Percentiles rank a stretch among this genome's conserved stretches.
These are phyloP conservation scores for Zygnema cylindricum DNA, from an alignment of 139 green algal species.

Conservation along the genomic window DNA sequence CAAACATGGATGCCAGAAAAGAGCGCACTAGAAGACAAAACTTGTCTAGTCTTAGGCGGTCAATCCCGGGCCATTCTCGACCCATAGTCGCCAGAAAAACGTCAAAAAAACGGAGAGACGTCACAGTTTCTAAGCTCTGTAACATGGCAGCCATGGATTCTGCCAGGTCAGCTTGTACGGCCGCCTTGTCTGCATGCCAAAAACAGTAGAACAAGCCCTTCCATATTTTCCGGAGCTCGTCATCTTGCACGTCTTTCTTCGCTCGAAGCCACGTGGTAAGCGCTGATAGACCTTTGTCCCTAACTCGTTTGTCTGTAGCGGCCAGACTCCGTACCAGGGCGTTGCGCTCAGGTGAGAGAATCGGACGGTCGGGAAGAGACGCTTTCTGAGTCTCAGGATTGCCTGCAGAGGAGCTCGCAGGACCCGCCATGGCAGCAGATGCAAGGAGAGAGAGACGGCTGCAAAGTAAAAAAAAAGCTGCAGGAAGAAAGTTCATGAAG, in stretches of 20 bases:
- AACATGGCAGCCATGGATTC: conserved; percentile 40
- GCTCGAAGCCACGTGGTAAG: conserved; percentile 4
- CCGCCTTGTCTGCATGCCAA: conserved; percentile 90
- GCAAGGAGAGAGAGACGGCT: too few species aligned
- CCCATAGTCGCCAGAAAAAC: conserved; percentile 58
- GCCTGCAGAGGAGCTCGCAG: neutral
- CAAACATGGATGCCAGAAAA: conserved; percentile 71
- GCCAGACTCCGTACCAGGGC: neutral
- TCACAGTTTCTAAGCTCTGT: neutral
- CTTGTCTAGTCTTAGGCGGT: conserved; percentile 90
- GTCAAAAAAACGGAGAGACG: conserved; percentile 16
- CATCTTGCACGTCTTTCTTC: conserved; percentile 19
- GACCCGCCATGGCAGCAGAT: neutral
- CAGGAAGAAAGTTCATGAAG: too few species aligned
- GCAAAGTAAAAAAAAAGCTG: too few species aligned
- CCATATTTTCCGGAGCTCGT: conserved; percentile 75
- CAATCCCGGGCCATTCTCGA: conserved; percentile 90
- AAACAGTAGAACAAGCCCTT: conserved; percentile 94
- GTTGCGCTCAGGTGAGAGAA: neutral
- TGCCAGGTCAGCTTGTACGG: conserved; percentile 77
- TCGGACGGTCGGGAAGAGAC: neutral
- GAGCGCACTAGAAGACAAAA: conserved; percentile 89
- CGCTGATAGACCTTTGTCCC: conserved; percentile 11
- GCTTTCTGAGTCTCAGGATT: neutral
- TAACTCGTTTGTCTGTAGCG: neutral